These are phyloP conservation scores for Pisolithus tinctorius DNA, from an alignment of 768 basidiomycete genomes.

Conservation along the genomic window DNA sequence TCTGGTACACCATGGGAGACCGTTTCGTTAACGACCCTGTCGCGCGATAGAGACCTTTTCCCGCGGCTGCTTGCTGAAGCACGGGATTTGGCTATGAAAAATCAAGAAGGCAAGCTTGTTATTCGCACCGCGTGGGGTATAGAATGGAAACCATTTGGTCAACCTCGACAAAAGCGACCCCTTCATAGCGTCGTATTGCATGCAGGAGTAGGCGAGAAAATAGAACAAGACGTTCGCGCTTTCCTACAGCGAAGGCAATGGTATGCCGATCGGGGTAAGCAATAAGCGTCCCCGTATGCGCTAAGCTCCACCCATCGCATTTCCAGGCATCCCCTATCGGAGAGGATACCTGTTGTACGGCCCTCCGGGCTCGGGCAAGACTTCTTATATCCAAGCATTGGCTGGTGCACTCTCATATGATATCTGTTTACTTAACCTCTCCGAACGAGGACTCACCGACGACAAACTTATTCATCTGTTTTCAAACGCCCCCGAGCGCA, in stretches of 20 bases:
- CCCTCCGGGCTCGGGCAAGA: constrained; percentile 96
- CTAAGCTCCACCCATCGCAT: constrained; percentile 1
- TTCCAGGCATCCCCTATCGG: constrained; percentile 89
- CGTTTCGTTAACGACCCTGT: constrained; percentile 87
- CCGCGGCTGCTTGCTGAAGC: constrained; percentile 79
- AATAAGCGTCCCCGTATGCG: background rate
- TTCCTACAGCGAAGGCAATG: constrained; percentile 83
- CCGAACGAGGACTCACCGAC: constrained; percentile 92
- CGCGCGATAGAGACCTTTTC: constrained; percentile 78
- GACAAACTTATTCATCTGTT: constrained; percentile 93
- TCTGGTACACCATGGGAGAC: constrained; percentile 97
- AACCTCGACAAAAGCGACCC: constrained; percentile 80
- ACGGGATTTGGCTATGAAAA: constrained; percentile 77
- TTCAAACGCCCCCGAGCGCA: constrained; percentile 88
- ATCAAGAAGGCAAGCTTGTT: constrained; percentile 89
- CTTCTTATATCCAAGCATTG: constrained; percentile 96
- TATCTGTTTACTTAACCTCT: constrained; percentile 92
- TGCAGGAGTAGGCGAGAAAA: constrained; percentile 72
- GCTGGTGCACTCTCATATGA: constrained; percentile 91
- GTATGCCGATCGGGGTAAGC: constrained; percentile 92
- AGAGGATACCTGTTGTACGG: constrained; percentile 93
- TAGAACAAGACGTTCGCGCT: constrained; percentile 73
- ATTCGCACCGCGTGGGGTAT: constrained; percentile 96
- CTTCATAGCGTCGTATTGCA: constrained; percentile 85
- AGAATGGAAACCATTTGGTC: constrained; percentile 95